phyloP scores from a whole-genome alignment of 192 early-diverging fungal species.

The Dissophora ornata region DNA sequence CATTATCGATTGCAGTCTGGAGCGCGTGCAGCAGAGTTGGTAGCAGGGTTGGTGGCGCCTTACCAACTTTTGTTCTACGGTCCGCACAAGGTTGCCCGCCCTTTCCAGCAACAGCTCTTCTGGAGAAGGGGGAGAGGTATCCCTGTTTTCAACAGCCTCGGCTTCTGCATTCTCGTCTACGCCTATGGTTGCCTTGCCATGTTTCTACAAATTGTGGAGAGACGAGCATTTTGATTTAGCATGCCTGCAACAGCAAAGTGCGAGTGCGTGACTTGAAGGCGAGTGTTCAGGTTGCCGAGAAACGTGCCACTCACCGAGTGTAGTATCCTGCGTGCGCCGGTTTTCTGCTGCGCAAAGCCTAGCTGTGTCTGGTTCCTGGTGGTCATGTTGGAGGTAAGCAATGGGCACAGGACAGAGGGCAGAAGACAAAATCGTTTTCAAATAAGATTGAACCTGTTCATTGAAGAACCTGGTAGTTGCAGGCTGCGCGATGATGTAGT shows the following conservation, averaged over 20 bases:
- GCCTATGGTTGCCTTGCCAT: neutral
- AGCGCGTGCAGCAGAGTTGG: too few species aligned
- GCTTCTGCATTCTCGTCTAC: neutral
- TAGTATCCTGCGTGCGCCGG: conserved; percentile 14
- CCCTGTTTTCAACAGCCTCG: neutral
- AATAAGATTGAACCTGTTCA: too few species aligned
- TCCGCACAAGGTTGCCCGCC: neutral
- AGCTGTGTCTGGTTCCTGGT: conserved; percentile 31
- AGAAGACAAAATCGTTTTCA: neutral
- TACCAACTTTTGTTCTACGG: conserved; percentile 49
- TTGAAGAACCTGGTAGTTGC: too few species aligned
- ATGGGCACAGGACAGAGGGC: neutral
- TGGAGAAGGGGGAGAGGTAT: neutral
- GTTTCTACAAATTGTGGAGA: conserved; percentile 10
- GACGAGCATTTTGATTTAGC: neutral
- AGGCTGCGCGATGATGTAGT: too few species aligned
- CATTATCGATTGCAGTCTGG: too few species aligned
- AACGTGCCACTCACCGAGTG: conserved; percentile 2
- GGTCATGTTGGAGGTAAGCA: neutral
- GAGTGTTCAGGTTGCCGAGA: neutral
- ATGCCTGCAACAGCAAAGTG: neutral
- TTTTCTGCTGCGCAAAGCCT: conserved; percentile 31
- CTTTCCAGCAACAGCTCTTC: conserved; percentile 19
- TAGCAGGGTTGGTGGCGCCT: too few species aligned
- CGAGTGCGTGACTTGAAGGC: neutral